Base-by-base conservation (phyloP, 768 basidiomycete species). In the Paxillus involutus region DNA sequence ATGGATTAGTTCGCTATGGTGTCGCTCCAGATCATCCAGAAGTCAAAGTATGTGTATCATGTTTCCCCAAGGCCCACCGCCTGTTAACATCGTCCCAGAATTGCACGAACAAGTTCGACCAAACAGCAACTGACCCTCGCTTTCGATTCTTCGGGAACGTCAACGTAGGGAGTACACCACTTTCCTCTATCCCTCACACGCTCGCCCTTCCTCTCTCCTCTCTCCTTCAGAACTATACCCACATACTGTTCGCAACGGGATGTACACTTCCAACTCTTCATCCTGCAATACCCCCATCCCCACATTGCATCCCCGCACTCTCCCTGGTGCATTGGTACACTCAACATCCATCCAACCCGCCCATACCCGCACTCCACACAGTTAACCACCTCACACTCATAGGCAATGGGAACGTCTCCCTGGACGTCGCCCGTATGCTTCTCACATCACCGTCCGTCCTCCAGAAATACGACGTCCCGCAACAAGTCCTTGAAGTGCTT, bases 11-110 rank as follows among this genome's bases (percentile, higher is more conserved):
- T 4, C 78, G 97, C 43, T 99, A 95, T 64, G 95, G 97, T 0
- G 95, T 99, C 13, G 96, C 97, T 11, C 96, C 96, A 42, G 96
- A 98, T 74, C 96, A 98, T 71, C 94, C 97, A 10, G 96, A 98
- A 75, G 95, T 98, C 70, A 99, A 98, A 83, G 96, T 63, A 49
- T 50, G 55, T 40, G 32, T 42, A 16, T 32, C 30, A 14, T 51
- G 24, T 44, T 43, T 29, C 9, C 32, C 59, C 16, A 49, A 17
- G 10, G 52, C 3, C 48, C 47, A 41, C 46, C 53, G 19, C 29
- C 19, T 17, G 47, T 63, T 66, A 40, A 61, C 52, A 2, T 14
- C 10, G 19, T n/a, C 19, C 44, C 45, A 98, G 95, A 98, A 98
- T 71, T 97, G 94, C 73, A 93, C 89, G 21, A 84, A 96, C 73